phyloP scores from a whole-genome alignment of 1,139 yeast species.

The Pneumocystis jirovecii region DNA sequence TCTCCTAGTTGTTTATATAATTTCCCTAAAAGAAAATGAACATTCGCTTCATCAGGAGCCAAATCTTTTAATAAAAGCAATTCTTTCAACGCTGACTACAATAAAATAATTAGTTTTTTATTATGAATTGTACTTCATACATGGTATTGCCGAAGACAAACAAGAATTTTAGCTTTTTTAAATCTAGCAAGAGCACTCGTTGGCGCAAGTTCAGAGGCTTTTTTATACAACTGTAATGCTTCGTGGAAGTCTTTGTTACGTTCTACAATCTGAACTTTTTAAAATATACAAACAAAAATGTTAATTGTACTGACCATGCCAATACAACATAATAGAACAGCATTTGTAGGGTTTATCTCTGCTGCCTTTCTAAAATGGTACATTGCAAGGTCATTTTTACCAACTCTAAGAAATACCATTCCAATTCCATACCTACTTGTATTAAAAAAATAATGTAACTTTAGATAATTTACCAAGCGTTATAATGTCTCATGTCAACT shows the following conservation, averaged over 20 bases:
- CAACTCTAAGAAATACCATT: constrained; percentile 78
- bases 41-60: constrained; percentile 92
- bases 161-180: constrained; percentile 72
- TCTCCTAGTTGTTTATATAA: constrained; percentile 64
- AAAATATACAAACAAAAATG: background rate
- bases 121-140: background rate
- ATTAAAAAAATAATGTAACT: background rate
- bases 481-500: constrained; percentile 71
- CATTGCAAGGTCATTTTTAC: constrained; percentile 72
- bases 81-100: constrained; percentile 43
- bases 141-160: constrained; percentile 48
- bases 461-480: constrained; percentile 40
- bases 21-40: constrained; percentile 79
- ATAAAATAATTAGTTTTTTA: background rate
- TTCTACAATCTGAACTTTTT: constrained; percentile 36
- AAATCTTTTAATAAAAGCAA: constrained; percentile 55
- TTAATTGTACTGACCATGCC: constrained; percentile 45
- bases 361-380: constrained; percentile 78
- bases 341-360: constrained; percentile 77
- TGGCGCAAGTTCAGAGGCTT: constrained; percentile 77
- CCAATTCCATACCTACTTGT: constrained; percentile 60
- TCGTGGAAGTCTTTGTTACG: constrained; percentile 51
- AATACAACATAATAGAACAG: constrained; percentile 78
- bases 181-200: constrained; percentile 73
- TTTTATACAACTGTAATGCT: constrained; percentile 69